Evolutionary conservation across 306 rosid genomes (phyloP), one percentile per base, ranked within the genome.

Genomic region (Lagenaria siceraria): DNA sequence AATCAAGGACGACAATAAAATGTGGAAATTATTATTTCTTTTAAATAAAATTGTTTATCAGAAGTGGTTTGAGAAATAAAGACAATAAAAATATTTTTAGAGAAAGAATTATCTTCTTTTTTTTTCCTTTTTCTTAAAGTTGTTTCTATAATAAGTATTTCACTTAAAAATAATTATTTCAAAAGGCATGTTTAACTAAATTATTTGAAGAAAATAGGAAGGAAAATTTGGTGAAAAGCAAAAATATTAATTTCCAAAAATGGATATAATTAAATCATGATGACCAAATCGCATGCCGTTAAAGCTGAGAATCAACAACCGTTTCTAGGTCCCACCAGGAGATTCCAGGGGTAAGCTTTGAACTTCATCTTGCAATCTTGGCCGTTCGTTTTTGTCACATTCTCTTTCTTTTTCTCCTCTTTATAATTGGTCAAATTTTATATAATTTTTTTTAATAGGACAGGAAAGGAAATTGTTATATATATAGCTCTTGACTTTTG

Each of bases 221-320:
- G 33, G 33, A 29, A 29, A 29, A 29, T 29, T 29, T 29, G 33
- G 33, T 29, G 33, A 29, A 29, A 29, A 64, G 24, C 46, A 31
- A 1, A 64, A 64, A 17, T 19, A 35, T 65, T 17, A 15, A 35
- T 35, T 65, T 36, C 72, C 27, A 19, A 65, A 33, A 65, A 65
- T 65, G 46, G 49, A 36, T 65, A 65, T 65, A 35, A 65, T 65
- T 8, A 65, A 65, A 65, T 65, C 3, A 65, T 65, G 27, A 64
- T 64, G 27, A 62, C 17, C 72, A 65, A 19, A 35, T 65, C 49
- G 72, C 72, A 65, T 65, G 72, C 72, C 72, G 15, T n/a, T 65
- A 65, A 65, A 65, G 72, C 8, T 35, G 72, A 65, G 72, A 65
- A 65, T 65, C 72, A 65, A 36, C 72, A 65, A 65, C 72, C 72